phyloP scores from a whole-genome alignment of 495 filamentous ascomycete species.

The Tuber brumale region DNA sequence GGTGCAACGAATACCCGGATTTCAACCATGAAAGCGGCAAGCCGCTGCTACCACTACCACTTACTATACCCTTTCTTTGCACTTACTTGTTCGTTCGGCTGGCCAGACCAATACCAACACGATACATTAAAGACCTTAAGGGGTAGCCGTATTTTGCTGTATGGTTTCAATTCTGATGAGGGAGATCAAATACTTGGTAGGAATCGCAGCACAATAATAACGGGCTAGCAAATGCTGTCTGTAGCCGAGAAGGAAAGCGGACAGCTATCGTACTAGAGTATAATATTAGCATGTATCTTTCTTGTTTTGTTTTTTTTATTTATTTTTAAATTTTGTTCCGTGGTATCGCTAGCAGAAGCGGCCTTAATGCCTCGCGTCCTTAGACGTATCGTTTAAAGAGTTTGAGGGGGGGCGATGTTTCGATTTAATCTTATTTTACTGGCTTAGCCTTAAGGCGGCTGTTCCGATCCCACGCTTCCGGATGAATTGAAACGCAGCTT shows the following conservation, averaged over 20 bases:
- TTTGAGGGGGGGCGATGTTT: background rate
- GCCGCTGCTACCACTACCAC: background rate
- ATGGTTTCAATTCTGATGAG: background rate
- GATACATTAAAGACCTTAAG: background rate
- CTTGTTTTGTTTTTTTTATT: background rate
- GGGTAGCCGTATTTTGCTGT: background rate
- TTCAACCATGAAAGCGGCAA: background rate
- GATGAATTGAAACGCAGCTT: slow-evolving; percentile 1
- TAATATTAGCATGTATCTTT: background rate
- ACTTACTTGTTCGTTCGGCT: background rate
- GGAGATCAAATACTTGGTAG: slow-evolving; percentile 1
- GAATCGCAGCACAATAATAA: background rate
- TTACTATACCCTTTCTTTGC: background rate
- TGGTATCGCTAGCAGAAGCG: background rate
- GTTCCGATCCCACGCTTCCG: slow-evolving; percentile 5
- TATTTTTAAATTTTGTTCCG: background rate
- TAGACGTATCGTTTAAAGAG: background rate
- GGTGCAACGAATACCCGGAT: background rate
- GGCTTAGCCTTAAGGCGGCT: background rate
- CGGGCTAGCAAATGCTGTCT: background rate
- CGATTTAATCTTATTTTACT: slow-evolving; percentile 1
- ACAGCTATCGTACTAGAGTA: background rate
- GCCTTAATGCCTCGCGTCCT: background rate
- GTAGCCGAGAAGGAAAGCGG: background rate
- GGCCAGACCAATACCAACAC: background rate